A percentile compares a stretch with the other conserved stretches of the same genome.
These are phyloP conservation scores for Peronospora belbahrii DNA, from an alignment of 352 stramenopile species.

Conservation along the genomic window DNA sequence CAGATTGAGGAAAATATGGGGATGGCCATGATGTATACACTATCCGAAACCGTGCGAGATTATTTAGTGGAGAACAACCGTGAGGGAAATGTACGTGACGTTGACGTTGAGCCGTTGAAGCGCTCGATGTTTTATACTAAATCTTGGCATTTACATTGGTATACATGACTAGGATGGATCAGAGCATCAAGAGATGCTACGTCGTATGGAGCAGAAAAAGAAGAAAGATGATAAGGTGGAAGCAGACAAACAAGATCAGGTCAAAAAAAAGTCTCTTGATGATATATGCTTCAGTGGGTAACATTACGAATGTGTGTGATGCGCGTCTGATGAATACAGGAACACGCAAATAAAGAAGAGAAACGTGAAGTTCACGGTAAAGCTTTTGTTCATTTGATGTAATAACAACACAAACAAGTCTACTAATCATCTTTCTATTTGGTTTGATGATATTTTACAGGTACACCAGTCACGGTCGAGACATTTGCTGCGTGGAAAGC, in stretches of 20 bases:
- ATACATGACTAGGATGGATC: constrained; percentile 57
- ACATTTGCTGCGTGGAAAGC: constrained; percentile 63
- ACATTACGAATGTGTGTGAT: not conserved
- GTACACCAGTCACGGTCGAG: constrained; percentile 75
- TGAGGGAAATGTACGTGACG: constrained; percentile 58
- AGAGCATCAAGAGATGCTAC: constrained; percentile 86
- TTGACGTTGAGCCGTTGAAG: not conserved
- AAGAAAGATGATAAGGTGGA: constrained; percentile 72
- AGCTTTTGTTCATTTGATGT: not conserved
- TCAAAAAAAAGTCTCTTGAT: constrained; percentile 14
- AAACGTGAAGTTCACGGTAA: constrained; percentile 30
- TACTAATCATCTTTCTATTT: constrained; percentile 9
- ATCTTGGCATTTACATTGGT: constrained; percentile 3
- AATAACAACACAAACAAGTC: too few species aligned
- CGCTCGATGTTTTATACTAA: constrained; percentile 1
- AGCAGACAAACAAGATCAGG: constrained; percentile 38
- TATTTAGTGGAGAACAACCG: constrained; percentile 87
- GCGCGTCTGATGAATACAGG: constrained; percentile 17
- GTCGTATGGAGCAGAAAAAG: constrained; percentile 69
- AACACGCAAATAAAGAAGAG: constrained; percentile 21
- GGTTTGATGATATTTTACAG: constrained; percentile 19
- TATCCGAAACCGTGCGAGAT: constrained; percentile 75
- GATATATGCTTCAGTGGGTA: constrained; percentile 6
- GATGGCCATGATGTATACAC: constrained; percentile 85
- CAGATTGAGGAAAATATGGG: constrained; percentile 76